phyloP scores from a whole-genome alignment of 2,329 filamentous ascomycete species.

The Emergomyces orientalis region DNA sequence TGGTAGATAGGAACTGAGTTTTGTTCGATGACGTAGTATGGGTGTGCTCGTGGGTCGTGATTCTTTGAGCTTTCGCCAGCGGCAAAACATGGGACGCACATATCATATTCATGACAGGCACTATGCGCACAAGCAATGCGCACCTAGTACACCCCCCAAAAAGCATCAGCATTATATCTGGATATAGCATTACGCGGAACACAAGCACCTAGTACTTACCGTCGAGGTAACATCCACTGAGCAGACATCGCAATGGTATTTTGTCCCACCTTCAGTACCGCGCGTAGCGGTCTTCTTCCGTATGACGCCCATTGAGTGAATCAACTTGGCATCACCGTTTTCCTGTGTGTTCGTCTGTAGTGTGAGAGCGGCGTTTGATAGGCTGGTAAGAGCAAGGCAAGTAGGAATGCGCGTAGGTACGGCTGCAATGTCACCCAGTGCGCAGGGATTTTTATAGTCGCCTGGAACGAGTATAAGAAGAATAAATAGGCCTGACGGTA shows the following conservation, averaged over 20 bases:
- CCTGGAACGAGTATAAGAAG: not conserved
- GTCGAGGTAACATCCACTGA: constrained; percentile 95
- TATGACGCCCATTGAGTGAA: constrained; percentile 70
- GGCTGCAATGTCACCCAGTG: not conserved
- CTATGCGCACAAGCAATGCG: constrained; percentile 84
- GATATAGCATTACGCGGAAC: not conserved
- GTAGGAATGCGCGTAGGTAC: not conserved
- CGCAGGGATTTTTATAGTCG: not conserved
- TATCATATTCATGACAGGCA: constrained; percentile 84
- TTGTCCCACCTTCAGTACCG: constrained; percentile 78
- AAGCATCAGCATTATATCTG: constrained; percentile 5
- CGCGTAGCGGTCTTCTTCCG: constrained; percentile 86
- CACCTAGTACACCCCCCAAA: constrained; percentile 48
- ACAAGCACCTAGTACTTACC: constrained; percentile 46
- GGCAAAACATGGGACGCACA: constrained; percentile 91
- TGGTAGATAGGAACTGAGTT: constrained; percentile 97
- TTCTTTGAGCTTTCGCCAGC: constrained; percentile 70
- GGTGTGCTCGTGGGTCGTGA: constrained; percentile 77
- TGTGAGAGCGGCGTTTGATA: not conserved
- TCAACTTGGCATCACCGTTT: not conserved
- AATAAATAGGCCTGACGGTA: not conserved
- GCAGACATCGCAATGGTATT: constrained; percentile 96
- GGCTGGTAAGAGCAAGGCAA: not conserved
- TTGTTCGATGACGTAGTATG: constrained; percentile 91
- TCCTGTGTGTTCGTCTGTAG: not conserved